Conservation (phyloP, 2,329 filamentous ascomycete species). For the Diaporthe sp. region DNA sequence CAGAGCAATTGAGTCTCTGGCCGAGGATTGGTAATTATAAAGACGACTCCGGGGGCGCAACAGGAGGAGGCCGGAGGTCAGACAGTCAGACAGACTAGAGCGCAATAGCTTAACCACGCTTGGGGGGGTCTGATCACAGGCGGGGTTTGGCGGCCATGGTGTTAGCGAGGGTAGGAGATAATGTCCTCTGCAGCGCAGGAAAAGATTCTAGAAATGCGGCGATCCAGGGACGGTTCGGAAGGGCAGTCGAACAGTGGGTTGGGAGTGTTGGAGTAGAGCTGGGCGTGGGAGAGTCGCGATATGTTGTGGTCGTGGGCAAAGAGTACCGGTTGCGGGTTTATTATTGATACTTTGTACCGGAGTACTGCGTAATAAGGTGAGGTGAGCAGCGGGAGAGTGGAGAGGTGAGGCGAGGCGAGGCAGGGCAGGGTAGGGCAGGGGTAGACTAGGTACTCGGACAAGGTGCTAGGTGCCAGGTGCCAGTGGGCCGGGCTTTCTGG, state of each 20-base stretch:
- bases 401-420: conserved; percentile 9
- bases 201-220: neutral
- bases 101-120: conserved; percentile 35
- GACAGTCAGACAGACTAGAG: conserved; percentile 13
- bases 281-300: conserved; percentile 6
- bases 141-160: conserved; percentile 40
- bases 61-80: conserved; percentile 11
- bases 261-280: neutral
- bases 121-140: conserved; percentile 37
- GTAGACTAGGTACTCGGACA: neutral
- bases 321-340: conserved; percentile 34
- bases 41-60: conserved; percentile 2
- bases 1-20: neutral
- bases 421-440: neutral
- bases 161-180: conserved; percentile 7
- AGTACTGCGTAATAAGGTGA: conserved; percentile 19
- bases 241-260: neutral
- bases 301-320: conserved; percentile 32
- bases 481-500: conserved; percentile 1
- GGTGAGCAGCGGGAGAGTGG: conserved; percentile 16
- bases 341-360: conserved; percentile 23
- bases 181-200: conserved; percentile 17
- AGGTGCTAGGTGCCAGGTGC: neutral
- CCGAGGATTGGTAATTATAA: conserved; percentile 14
- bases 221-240: neutral